phyloP scores from a whole-genome alignment of 768 basidiomycete species.

The Leccinum olivaceopallidum region DNA sequence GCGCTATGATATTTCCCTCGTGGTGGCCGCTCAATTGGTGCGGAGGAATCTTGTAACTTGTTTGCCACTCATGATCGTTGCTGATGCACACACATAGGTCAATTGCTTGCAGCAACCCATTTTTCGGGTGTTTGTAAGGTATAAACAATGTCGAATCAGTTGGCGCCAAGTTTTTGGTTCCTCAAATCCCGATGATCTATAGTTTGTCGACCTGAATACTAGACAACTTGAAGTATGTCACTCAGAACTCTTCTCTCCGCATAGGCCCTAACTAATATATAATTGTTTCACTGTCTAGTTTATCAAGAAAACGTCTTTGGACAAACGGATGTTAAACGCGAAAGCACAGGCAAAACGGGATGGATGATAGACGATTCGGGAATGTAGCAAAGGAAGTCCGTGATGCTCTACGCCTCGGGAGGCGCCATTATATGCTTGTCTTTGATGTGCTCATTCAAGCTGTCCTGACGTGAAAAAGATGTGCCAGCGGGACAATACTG shows the following conservation, averaged over 20 bases:
- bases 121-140: not conserved
- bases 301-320: not conserved
- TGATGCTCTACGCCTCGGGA: not conserved
- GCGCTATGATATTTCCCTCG: too few species aligned
- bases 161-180: not conserved
- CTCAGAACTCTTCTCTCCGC: not conserved
- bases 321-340: not conserved
- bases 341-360: not conserved
- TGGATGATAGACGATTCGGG: not conserved
- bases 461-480: constrained; percentile 28
- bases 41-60: too few species aligned
- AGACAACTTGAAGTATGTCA: not conserved
- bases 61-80: too few species aligned
- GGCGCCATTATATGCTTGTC: constrained; percentile 3
- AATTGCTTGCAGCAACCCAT: not conserved
- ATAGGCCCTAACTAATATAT: not conserved
- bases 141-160: not conserved
- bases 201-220: not conserved
- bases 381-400: not conserved
- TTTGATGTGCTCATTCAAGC: constrained; percentile 13
- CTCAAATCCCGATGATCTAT: not conserved
- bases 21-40: too few species aligned
- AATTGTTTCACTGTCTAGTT: not conserved
- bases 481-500: constrained; percentile 9
- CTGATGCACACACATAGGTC: too few species aligned